Conservation (phyloP, 306 rosid species). For the Fragaria nilgerrensis region DNA sequence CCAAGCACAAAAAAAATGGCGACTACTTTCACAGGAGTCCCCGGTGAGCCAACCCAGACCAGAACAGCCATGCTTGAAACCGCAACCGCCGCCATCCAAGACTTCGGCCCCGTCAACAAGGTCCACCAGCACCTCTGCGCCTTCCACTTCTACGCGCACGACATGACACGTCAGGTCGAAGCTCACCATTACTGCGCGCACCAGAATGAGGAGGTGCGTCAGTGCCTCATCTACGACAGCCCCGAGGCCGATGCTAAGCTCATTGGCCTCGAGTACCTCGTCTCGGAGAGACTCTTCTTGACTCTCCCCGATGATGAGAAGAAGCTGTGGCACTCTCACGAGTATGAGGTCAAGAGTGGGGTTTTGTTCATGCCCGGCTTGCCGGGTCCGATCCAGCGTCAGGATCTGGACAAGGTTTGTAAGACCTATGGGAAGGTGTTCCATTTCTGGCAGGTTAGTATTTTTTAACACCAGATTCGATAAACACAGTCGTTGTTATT, state of each 20-base stretch:
- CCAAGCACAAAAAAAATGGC: constrained; percentile 28
- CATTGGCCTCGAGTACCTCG: constrained; percentile 65
- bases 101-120: constrained; percentile 56
- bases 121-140: constrained; percentile 97
- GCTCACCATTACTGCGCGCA: constrained; percentile 84
- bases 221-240: constrained; percentile 70
- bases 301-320: constrained; percentile 79
- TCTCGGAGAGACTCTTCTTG: constrained; percentile 54
- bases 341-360: constrained; percentile 83
- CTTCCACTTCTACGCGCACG: constrained; percentile 69
- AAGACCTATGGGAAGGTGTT: constrained; percentile 76
- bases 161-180: constrained; percentile 84
- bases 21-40: constrained; percentile 11
- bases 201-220: constrained; percentile 78
- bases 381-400: constrained; percentile 42
- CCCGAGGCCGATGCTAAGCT: constrained; percentile 32
- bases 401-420: constrained; percentile 56
- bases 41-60: constrained; percentile 53
- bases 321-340: constrained; percentile 75
- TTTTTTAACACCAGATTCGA: background rate
- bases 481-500: background rate
- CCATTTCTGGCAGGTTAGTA: constrained; percentile 73
- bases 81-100: constrained; percentile 59
- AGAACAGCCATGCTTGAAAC: constrained; percentile 52
- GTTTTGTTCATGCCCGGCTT: constrained; percentile 52